Base-by-base conservation (phyloP, 371 early-diverging fungal genomes). In the Modicella reniformis region DNA sequence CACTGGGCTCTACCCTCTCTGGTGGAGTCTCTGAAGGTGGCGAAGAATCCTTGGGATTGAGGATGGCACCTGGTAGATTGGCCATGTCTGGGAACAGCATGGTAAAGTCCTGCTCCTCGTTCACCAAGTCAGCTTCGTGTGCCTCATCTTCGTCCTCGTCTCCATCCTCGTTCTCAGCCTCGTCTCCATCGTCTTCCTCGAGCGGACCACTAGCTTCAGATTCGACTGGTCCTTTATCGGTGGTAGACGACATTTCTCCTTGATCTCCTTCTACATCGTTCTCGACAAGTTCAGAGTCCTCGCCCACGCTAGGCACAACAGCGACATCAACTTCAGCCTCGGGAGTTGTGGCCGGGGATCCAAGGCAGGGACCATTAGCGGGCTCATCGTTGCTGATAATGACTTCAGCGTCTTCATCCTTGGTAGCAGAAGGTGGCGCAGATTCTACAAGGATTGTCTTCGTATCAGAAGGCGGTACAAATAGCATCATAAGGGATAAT, bases 101-200 rank as follows among this genome's bases (percentile, higher is more conserved):
- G 4, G 76, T 65, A 40, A 75, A 70, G 44, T 77, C 70, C 19
- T 82, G 72, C 50, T 82, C 83, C 52, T 82, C 84, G 37, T 81
- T 73, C 26, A 70, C 72, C 15, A 81, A 59, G 32, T 80, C 82
- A 6, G 55, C 50, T 13, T 72, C 72, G 8, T 72, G 64, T 0
- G 67, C 77, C 23, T 79, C 82, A n/a, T 81, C 75, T 3, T 74
- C 60, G 15, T 82, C 75, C 2, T 74, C 60, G 15, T 82, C 44
- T 44, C 19, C 81, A 1, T 79, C 70, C 13, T 74, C 72, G 0
- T 74, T 72, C 10, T 76, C 81, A 6, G 60, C 72, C 26, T 61
- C 67, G 48, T 29, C 59, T 15, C 62, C 64, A n/a, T 67, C 72
- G 3, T 30, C 44, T n/a, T 54, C 72, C 19, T 53, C 63, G 8